phyloP scores from a whole-genome alignment of 208 protist species.

The Leishmania lainsoni region DNA sequence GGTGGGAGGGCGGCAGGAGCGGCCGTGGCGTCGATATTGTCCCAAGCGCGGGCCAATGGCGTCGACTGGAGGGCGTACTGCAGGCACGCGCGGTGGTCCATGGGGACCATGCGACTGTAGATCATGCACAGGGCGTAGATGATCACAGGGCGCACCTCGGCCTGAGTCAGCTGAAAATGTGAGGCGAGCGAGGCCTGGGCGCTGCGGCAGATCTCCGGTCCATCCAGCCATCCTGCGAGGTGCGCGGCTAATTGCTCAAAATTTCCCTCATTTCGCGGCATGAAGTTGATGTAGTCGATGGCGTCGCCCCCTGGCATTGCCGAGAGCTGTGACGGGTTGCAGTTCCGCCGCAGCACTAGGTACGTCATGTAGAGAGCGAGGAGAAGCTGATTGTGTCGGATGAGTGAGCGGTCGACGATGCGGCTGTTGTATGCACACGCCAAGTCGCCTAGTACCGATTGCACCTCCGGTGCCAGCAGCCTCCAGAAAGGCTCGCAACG shows the following conservation, averaged over 20 bases:
- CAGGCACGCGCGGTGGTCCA: conserved; percentile 66
- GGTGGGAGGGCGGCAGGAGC: conserved; percentile 16
- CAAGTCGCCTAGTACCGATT: conserved; percentile 9
- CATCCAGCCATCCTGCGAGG: conserved; percentile 64
- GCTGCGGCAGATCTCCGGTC: conserved; percentile 49
- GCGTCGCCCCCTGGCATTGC: conserved; percentile 34
- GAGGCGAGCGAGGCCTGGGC: conserved; percentile 48
- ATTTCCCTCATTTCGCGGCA: conserved; percentile 79
- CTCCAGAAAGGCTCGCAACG: conserved; percentile 46
- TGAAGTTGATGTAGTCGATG: conserved; percentile 72
- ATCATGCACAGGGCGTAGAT: conserved; percentile 77
- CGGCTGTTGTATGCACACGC: conserved; percentile 55
- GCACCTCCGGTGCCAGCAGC: conserved; percentile 42
- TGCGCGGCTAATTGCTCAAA: conserved; percentile 71
- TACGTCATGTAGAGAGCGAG: conserved; percentile 84
- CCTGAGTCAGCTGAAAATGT: conserved; percentile 62
- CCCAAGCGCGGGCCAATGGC: conserved; percentile 49
- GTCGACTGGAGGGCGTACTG: conserved; percentile 62
- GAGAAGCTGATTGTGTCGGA: conserved; percentile 80
- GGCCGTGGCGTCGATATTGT: conserved; percentile 30
- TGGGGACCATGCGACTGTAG: conserved; percentile 84
- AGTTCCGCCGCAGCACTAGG: conserved; percentile 51
- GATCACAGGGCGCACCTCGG: conserved; percentile 64
- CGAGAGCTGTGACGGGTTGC: conserved; percentile 29
- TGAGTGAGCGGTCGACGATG: conserved; percentile 59